phyloP scores from a whole-genome alignment of 768 basidiomycete species.

The Trametes elegans region DNA sequence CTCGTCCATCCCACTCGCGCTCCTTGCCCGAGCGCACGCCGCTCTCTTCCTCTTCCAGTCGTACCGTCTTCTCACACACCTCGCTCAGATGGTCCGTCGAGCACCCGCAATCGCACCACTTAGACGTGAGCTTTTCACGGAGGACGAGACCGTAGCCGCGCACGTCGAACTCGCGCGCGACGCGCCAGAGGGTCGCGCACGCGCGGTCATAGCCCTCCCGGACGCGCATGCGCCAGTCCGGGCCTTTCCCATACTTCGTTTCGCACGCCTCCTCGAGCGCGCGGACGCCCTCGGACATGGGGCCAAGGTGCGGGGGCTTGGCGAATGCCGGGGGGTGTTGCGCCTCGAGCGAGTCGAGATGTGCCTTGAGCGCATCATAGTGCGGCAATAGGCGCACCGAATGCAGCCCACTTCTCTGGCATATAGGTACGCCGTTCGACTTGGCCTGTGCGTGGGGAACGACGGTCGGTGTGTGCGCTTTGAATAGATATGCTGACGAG shows the following conservation, averaged over 20 bases:
- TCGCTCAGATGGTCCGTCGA: conserved; percentile 77
- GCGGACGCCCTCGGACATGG: conserved; percentile 54
- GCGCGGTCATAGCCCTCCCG: conserved; percentile 64
- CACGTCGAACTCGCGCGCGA: conserved; percentile 70
- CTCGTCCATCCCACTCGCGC: conserved; percentile 75
- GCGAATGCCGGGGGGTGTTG: conserved; percentile 55
- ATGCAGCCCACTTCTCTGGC: conserved; percentile 62
- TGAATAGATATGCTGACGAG: neutral
- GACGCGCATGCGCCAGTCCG: conserved; percentile 59
- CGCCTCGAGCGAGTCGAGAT: conserved; percentile 60
- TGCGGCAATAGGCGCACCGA: conserved; percentile 63
- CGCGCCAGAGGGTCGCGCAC: conserved; percentile 64
- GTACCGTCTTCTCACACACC: conserved; percentile 70
- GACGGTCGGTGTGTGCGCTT: neutral
- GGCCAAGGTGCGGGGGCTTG: conserved; percentile 65
- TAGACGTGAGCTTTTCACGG: conserved; percentile 67
- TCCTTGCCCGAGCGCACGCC: conserved; percentile 62
- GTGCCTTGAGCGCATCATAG: conserved; percentile 55
- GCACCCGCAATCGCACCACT: conserved; percentile 83
- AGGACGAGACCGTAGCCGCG: conserved; percentile 68
- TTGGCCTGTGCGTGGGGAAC: conserved; percentile 45
- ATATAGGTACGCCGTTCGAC: conserved; percentile 67
- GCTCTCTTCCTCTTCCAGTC: conserved; percentile 65
- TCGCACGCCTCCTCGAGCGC: conserved; percentile 67
- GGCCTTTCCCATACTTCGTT: conserved; percentile 46